Base-by-base conservation (phyloP, 805 yeast species). In the Alloascoidea hylecoeti region DNA sequence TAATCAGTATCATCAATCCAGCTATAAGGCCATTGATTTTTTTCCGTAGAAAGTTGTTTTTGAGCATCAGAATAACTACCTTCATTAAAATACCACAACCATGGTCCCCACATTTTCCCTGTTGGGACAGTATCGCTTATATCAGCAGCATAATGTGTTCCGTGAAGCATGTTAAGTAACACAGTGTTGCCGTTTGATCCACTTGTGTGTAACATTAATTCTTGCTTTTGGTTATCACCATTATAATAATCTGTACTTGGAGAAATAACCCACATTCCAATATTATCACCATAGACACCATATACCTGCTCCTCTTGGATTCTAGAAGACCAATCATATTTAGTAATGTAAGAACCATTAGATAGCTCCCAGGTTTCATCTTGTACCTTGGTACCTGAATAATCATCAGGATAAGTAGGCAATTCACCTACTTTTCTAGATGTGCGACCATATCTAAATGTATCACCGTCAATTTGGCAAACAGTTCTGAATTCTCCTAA, bases 201-300 rank as follows among this genome's bases (percentile, higher is more conserved):
- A 9, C 13, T 9, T 9, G 30, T 23, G n/a, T 23, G 30, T 9
- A 23, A 9, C 30, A 23, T 23, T 9, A 23, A n/a, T 23, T 23
- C 30, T 23, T 23, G 30, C 30, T 23, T 23, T 23, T 23, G 30
- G 30, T 23, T 23, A 23, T 23, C 30, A 23, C 30, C 30, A 23
- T 23, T 23, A n/a, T 23, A 23, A 23, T 23, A 23, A 23, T 23
- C 30, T 9, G 30, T 23, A 23, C 30, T 23, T 9, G 30, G 30
- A 23, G 30, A 23, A 23, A 23, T n/a, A 23, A 23, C 30, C 30
- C 30, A 23, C 30, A 23, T 23, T 23, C 30, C 30, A 9, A 23
- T 23, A 9, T 23, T 23, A n/a, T 9, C 9, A n/a, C 30, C 30
- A 23, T 23, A 23, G 30, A n/a, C n/a, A n/a, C 30, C 30, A 23